Base-by-base conservation (phyloP, 2,329 filamentous ascomycete species). In the Colletotrichum sublineola region DNA sequence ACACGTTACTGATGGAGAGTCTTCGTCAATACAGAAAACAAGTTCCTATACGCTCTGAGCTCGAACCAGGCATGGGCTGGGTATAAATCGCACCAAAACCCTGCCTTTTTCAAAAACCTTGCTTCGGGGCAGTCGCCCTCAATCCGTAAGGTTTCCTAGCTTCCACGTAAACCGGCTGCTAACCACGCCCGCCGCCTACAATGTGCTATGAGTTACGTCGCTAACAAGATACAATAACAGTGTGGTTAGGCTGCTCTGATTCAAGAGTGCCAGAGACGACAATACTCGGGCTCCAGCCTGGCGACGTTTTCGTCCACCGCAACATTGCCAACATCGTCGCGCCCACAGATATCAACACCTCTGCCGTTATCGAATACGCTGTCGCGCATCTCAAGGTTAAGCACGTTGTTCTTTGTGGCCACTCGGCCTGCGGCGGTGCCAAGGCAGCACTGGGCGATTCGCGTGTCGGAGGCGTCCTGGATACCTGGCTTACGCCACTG, bases 221-320 rank as follows among this genome's bases (percentile, higher is more conserved):
- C 63, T 57, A 29, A 53, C 53, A 31, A 11, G 12, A 15, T 15
- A 24, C 60, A 24, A 24, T 15, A 42, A 57, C 68, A 89, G 87
- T 97, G 71, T 97, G 94, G 94, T 89, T 97, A 75, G 94, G 94
- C 72, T 97, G 94, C 84, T 93, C 93, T 77, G 94, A 97, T 85
- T 94, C 92, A 50, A 93, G 94, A 75, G 92, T 94, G 76, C 94
- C 94, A 1, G 94, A 96, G 82, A 96, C 93, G 6, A 94, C 91
- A 61, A 88, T 97, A 78, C 88, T 95, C 38, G 91, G 92, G 78
- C 87, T 94, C 71, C 88, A 94, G 78, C 93, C 94, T 3, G 94
- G 94, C 71, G 94, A 97, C 77, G 91, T 97, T 76, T 97, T 97
- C 81, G 92, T 94, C 64, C 94, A 97, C 86, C 93, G 94, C 80